These are phyloP conservation scores for Colletotrichum theobromicola DNA, from an alignment of 2,329 filamentous ascomycete species.

Conservation along the genomic window DNA sequence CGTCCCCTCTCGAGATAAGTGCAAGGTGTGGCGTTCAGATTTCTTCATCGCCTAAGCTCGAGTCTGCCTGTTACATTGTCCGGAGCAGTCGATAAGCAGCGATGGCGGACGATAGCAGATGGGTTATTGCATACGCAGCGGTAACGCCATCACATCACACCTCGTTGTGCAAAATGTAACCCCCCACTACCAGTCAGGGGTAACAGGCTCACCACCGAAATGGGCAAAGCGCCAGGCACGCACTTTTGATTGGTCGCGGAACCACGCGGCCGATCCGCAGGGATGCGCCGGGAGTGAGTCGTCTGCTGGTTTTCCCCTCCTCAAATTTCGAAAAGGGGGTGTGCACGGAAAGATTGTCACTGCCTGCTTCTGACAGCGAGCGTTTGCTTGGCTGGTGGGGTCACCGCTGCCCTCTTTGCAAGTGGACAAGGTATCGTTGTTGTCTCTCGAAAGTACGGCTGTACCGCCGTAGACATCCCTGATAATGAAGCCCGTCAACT, in stretches of 20 bases:
- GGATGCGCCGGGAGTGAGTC: slow-evolving; percentile 23
- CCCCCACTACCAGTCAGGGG: background rate
- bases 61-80: background rate
- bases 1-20: background rate
- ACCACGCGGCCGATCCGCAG: slow-evolving; percentile 32
- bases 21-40: no score
- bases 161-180: background rate
- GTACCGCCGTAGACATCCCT: background rate
- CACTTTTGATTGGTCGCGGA: slow-evolving; percentile 45
- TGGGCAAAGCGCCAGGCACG: slow-evolving; percentile 44
- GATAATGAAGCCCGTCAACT: background rate
- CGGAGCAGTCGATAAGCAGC: background rate
- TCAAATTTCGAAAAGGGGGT: slow-evolving; percentile 13
- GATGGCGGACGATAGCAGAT: background rate
- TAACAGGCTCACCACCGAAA: slow-evolving; percentile 17
- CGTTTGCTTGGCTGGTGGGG: background rate
- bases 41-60: background rate
- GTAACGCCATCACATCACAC: background rate
- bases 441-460: background rate
- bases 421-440: background rate
- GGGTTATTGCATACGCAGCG: background rate
- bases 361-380: slow-evolving; percentile 18
- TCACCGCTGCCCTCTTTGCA: background rate
- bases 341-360: slow-evolving; percentile 19
- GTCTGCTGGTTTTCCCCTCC: slow-evolving; percentile 20